Evolutionary conservation across 1,284 basidiomycete species (phyloP), one percentile per base, ranked within the genome.

Genomic region (Hemileia vastatrix): DNA sequence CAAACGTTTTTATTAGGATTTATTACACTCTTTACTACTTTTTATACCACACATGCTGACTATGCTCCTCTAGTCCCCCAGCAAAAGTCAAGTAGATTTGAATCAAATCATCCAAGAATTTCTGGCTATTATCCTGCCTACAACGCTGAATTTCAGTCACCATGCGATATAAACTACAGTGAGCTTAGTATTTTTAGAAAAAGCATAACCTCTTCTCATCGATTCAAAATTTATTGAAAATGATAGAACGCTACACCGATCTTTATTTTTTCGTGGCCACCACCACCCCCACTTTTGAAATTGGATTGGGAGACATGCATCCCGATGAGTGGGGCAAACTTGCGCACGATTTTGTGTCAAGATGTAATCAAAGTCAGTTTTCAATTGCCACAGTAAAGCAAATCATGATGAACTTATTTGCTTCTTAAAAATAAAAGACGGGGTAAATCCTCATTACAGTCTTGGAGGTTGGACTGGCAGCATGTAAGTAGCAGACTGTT

Each of bases 381-480:
- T 31, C 19, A 4, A 11, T 15, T 19, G 31, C 8, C 31, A 11
- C 54, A 27, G 11, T 40, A 15, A 1, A 44, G 18, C 15, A 40
- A 15, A 51, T 31, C 11, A 27, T 27, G 6, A 48, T 8, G 6
- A 2, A 31, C 6, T 51, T 51, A 3, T 6, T 24, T 24, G 4
- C 24, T 51, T 21, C 15, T 18, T 23, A 5, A 27, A 51, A 23
- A 51, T 23, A 48, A 23, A 15, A 62, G 59, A 43, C 45, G 31
- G 43, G 31, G 59, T 62, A 6, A 47, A 19, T 1, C 59, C 59
- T 33, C 36, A 43, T 5, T 55, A 47, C 21, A 21, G 21, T 49
- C 23, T 62, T 13, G 59, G 59, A 33, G 59, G 59, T 19, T 62
- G 59, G 59, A 47, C 21, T 19, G 59, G 59, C 18, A 47, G 49